phyloP scores from a whole-genome alignment of 805 yeast genomes.

The Zygosaccharomyces bailii region DNA sequence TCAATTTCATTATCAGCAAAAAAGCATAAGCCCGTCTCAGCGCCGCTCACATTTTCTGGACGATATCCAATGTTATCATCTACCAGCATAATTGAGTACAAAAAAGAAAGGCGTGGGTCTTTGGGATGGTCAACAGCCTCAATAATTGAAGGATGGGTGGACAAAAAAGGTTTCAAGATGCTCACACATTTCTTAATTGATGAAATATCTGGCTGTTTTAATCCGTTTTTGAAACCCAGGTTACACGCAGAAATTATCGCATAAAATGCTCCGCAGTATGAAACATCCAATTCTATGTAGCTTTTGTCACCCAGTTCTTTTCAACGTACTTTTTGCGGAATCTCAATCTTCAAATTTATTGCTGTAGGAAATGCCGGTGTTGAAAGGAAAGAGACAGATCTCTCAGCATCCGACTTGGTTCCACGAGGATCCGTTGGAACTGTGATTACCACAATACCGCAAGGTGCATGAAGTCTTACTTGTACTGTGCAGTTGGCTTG shows the following conservation, averaged over 20 bases:
- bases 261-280: conserved; percentile 4
- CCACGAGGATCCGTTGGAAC: background rate
- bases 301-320: background rate
- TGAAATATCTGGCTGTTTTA: background rate
- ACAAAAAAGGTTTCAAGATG: background rate
- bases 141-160: background rate
- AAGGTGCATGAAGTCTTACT: conserved; percentile 2
- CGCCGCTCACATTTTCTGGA: background rate
- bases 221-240: conserved; percentile 1
- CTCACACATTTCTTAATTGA: background rate
- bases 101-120: background rate
- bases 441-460: background rate
- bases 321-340: background rate
- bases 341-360: background rate
- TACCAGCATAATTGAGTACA: conserved; percentile 1
- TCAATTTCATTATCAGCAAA: conserved; percentile 8
- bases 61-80: background rate
- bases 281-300: background rate
- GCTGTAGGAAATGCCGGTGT: background rate
- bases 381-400: background rate
- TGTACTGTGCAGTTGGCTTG: background rate
- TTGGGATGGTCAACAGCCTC: conserved; percentile 2
- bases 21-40: conserved; percentile 3
- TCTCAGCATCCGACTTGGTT: background rate
- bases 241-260: background rate